These are phyloP conservation scores for Crithidia mellificae DNA, from an alignment of 208 protist genomes.

Conservation along the genomic window DNA sequence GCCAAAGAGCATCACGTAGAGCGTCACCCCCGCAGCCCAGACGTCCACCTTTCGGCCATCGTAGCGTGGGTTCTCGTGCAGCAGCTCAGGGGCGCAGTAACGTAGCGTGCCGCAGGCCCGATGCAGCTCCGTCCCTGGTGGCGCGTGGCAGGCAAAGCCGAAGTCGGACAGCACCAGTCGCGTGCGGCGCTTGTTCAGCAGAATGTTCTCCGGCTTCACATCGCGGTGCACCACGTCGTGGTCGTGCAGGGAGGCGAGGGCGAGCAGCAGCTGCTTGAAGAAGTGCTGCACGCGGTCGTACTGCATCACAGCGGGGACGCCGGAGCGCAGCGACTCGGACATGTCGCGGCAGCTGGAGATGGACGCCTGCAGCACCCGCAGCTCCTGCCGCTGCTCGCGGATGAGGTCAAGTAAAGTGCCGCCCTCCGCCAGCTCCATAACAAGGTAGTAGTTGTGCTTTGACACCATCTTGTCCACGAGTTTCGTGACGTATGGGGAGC, in stretches of 20 bases:
- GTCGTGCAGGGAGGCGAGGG: constrained; percentile 60
- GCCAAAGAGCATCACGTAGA: constrained; percentile 92
- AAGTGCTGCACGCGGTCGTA: constrained; percentile 31
- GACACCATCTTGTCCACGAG: constrained; percentile 82
- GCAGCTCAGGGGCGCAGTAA: constrained; percentile 86
- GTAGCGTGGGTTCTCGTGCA: constrained; percentile 73
- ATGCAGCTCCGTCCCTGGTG: constrained; percentile 38
- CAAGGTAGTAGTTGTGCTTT: constrained; percentile 76
- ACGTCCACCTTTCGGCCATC: constrained; percentile 89
- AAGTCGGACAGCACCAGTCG: constrained; percentile 84
- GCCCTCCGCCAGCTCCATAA: constrained; percentile 80
- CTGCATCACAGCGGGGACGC: constrained; percentile 21
- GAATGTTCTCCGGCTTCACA: constrained; percentile 88
- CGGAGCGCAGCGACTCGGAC: constrained; percentile 12
- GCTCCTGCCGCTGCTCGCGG: constrained; percentile 34
- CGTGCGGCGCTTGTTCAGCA: constrained; percentile 61
- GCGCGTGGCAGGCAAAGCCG: constrained; percentile 81
- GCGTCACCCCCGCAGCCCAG: constrained; percentile 87
- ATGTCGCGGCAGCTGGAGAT: constrained; percentile 8
- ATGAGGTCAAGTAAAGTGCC: constrained; percentile 75
- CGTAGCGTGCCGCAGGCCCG: constrained; percentile 77
- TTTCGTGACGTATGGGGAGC: constrained; percentile 55
- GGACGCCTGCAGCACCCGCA: constrained; percentile 19
- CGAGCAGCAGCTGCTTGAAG: constrained; percentile 74
- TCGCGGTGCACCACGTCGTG: constrained; percentile 84